Percentiles rank a stretch among this genome's conserved stretches.
phyloP scores from a whole-genome alignment of 257 asterid species.

The Leonotis leonurus region DNA sequence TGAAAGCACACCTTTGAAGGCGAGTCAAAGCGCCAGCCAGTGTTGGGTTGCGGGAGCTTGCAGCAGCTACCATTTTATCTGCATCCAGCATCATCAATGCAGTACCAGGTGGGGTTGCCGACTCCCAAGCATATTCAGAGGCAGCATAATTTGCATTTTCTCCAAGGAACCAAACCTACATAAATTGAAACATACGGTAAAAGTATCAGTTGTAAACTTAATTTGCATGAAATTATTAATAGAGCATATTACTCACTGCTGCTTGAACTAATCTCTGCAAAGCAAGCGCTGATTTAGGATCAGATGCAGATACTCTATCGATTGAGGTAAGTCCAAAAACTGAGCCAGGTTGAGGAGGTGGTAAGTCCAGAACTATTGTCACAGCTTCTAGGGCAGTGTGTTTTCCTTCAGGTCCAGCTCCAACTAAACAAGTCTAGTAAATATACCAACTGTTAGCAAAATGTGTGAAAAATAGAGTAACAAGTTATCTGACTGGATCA shows the following conservation, averaged over 20 bases:
- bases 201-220: neutral
- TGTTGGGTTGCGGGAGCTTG: conserved; percentile 99
- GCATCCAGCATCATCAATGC: conserved; percentile 99
- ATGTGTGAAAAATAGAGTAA: conserved; percentile 11
- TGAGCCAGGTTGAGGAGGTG: conserved; percentile 98
- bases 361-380: conserved; percentile 94
- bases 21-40: conserved; percentile 97
- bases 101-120: conserved; percentile 99
- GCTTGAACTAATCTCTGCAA: conserved; percentile 98
- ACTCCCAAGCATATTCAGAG: conserved; percentile 99
- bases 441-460: conserved; percentile 16
- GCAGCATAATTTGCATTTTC: conserved; percentile 99
- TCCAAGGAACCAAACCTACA: conserved; percentile 98
- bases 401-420: conserved; percentile 98
- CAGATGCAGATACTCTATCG: conserved; percentile 87
- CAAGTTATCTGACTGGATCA: conserved; percentile 8
- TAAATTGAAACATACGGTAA: conserved; percentile 5
- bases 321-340: conserved; percentile 66
- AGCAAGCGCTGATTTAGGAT: conserved; percentile 97
- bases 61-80: conserved; percentile 99
- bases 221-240: conserved; percentile 7
- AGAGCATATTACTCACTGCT: conserved; percentile 55
- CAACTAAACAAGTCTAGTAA: conserved; percentile 91
- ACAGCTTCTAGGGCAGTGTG: conserved; percentile 99
- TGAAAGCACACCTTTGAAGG: conserved; percentile 96